A percentile compares a stretch with the other conserved stretches of the same genome.
Conservation (phyloP, 2,329 filamentous ascomycete species). For the Phialophora expanda region DNA sequence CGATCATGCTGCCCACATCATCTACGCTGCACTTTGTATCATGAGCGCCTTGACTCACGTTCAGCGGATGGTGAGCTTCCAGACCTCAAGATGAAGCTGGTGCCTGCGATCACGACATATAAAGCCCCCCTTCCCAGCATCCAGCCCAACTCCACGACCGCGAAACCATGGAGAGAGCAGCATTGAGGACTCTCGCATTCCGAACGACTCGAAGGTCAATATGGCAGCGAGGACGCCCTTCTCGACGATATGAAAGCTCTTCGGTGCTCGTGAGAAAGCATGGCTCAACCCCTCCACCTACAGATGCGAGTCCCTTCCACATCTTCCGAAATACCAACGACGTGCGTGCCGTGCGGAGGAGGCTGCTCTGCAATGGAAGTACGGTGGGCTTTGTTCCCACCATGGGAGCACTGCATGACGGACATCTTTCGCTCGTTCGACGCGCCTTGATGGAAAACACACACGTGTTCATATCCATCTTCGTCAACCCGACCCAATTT, state of each 20-base stretch:
- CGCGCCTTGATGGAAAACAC: conserved; percentile 83
- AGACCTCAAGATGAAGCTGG: conserved; percentile 31
- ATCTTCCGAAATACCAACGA: conserved; percentile 77
- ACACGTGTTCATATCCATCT: conserved; percentile 87
- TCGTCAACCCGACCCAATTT: conserved; percentile 97
- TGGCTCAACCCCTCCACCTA: conserved; percentile 7
- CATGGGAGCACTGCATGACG: conserved; percentile 95
- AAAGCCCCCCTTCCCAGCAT: background rate
- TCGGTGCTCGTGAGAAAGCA: conserved; percentile 7
- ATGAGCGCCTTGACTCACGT: conserved; percentile 32
- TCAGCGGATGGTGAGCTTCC: conserved; percentile 16
- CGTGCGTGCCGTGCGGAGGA: conserved; percentile 71
- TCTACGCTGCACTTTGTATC: conserved; percentile 37
- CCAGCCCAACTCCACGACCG: background rate
- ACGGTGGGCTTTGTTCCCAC: conserved; percentile 90
- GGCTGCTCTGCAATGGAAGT: conserved; percentile 68
- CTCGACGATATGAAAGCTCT: background rate
- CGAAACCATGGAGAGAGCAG: conserved; percentile 20
- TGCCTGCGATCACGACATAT: conserved; percentile 3
- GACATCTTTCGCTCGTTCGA: conserved; percentile 84
- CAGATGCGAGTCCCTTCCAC: conserved; percentile 56
- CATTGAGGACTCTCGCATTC: conserved; percentile 12
- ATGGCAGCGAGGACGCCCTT: conserved; percentile 16
- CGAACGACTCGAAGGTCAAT: background rate
- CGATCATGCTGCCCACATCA: conserved; percentile 15